These are phyloP conservation scores for Colletotrichum siamense DNA, from an alignment of 2,329 filamentous ascomycete species.

Conservation along the genomic window DNA sequence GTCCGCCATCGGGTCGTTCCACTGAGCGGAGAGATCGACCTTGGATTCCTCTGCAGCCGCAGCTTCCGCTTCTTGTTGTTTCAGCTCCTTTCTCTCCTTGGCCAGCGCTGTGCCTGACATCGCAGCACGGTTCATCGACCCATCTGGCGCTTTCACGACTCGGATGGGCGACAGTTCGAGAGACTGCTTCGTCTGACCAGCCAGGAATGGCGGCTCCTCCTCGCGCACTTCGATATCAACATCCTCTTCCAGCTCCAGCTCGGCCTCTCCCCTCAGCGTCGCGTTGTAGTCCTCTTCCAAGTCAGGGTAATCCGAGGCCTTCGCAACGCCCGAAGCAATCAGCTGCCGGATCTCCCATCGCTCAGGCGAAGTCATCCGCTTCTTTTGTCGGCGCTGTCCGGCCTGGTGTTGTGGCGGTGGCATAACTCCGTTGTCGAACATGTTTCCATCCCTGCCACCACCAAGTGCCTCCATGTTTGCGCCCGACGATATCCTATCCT, in stretches of 20 bases:
- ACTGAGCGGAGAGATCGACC: conserved; percentile 86
- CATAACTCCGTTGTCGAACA: conserved; percentile 64
- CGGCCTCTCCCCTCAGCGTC: conserved; percentile 82
- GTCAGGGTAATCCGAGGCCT: conserved; percentile 92
- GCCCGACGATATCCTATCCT: conserved; percentile 81
- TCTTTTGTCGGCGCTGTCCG: conserved; percentile 68
- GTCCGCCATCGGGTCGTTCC: conserved; percentile 95
- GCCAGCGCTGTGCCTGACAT: conserved; percentile 90
- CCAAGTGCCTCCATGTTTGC: conserved; percentile 88
- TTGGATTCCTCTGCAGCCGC: conserved; percentile 76
- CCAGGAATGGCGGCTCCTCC: conserved; percentile 94
- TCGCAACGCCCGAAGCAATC: conserved; percentile 92
- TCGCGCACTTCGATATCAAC: conserved; percentile 96
- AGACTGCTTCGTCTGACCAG: conserved; percentile 95
- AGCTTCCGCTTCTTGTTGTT: conserved; percentile 85
- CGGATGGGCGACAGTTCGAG: conserved; percentile 94
- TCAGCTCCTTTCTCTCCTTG: conserved; percentile 87
- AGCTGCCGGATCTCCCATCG: conserved; percentile 97
- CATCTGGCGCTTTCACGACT: conserved; percentile 96
- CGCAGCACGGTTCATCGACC: conserved; percentile 95
- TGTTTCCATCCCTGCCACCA: conserved; percentile 56
- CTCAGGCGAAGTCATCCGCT: conserved; percentile 95
- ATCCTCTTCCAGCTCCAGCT: conserved; percentile 93
- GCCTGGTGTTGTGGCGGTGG: conserved; percentile 38
- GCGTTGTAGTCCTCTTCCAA: conserved; percentile 93